A percentile compares a stretch with the other conserved stretches of the same genome.
Evolutionary conservation across 306 rosid species (phyloP).

Genomic region (Prosopis cineraria): DNA sequence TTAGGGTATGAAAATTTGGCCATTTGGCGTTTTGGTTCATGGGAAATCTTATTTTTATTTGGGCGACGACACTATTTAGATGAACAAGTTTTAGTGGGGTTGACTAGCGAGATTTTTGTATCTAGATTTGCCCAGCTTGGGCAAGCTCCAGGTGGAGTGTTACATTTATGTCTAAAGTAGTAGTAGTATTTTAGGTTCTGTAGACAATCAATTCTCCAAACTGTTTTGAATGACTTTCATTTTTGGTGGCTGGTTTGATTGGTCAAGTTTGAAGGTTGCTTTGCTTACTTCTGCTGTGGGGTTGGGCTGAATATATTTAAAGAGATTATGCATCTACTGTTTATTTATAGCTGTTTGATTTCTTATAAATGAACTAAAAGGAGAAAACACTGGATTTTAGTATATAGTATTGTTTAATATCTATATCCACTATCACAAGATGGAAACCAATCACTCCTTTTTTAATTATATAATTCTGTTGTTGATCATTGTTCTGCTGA

Average conservation of each 20-base stretch:
- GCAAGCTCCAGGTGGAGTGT: background rate
- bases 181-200: background rate
- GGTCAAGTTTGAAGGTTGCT: background rate
- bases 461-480: background rate
- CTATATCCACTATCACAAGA: background rate
- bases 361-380: background rate
- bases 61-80: background rate
- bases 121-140: conserved; percentile 6
- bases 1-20: background rate
- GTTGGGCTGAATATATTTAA: background rate
- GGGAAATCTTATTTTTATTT: background rate
- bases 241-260: conserved; percentile 25
- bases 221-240: conserved; percentile 19
- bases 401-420: background rate
- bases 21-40: background rate
- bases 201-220: background rate
- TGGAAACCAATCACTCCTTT: conserved; percentile 13
- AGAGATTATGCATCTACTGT: background rate
- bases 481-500: conserved; percentile 17
- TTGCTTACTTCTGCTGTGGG: background rate
- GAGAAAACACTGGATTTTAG: background rate
- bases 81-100: background rate
- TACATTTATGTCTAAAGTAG: background rate
- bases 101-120: background rate
- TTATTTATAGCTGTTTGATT: conserved; percentile 14